Percentiles rank a stretch among this genome's conserved stretches.
Conservation (phyloP, 2,329 filamentous ascomycete genomes). For the Colletotrichum ledebouriae region DNA sequence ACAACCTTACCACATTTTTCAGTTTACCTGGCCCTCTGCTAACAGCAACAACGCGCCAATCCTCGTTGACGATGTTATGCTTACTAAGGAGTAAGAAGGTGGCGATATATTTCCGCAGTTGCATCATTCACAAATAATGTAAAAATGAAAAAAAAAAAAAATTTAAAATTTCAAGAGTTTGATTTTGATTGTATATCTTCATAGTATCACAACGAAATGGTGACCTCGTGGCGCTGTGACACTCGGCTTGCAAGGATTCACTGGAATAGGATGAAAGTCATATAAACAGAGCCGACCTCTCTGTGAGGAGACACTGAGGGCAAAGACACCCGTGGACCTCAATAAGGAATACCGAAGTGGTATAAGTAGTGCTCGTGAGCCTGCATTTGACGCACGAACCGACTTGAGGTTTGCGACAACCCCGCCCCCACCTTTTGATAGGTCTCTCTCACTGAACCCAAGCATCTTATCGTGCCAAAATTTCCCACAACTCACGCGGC, state of each 20-base stretch:
- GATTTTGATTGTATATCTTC: too few relatives aligned
- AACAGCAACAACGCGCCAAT: not conserved
- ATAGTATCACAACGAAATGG: too few relatives aligned
- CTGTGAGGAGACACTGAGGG: too few relatives aligned
- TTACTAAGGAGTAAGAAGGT: not conserved
- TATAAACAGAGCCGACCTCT: too few relatives aligned
- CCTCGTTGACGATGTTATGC: not conserved
- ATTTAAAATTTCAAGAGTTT: too few relatives aligned
- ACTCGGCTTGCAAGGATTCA: too few relatives aligned
- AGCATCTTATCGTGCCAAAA: slow-evolving; percentile 28
- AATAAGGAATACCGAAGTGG: not conserved
- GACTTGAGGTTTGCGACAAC: slow-evolving; percentile 3
- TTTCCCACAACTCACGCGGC: slow-evolving; percentile 29
- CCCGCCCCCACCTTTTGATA: slow-evolving; percentile 38
- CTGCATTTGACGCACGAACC: slow-evolving; percentile 1
- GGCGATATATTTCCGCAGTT: not conserved
- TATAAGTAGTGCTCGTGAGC: not conserved
- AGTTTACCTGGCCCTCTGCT: not conserved
- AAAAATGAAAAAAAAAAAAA: not conserved
- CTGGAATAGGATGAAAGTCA: too few relatives aligned
- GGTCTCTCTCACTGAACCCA: not conserved
- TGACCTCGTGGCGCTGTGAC: too few relatives aligned
- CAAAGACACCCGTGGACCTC: too few relatives aligned
- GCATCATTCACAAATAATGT: too few relatives aligned
- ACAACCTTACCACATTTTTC: not conserved